A percentile compares a stretch with the other conserved stretches of the same genome.
phyloP scores from a whole-genome alignment of 2,329 filamentous ascomycete species.

The Pseudofabraea citricarpa region DNA sequence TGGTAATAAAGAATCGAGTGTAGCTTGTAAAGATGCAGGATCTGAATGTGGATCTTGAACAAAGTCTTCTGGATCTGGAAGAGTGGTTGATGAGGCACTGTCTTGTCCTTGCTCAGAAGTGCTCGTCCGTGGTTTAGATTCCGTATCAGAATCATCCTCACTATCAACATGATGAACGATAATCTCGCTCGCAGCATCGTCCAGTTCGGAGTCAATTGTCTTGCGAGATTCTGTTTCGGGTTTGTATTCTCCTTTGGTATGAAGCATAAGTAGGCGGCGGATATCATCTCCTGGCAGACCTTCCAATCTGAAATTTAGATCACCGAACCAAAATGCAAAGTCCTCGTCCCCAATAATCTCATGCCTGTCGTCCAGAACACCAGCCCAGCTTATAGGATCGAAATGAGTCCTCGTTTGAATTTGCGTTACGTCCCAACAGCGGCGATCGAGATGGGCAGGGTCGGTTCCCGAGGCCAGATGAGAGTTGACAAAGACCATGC shows the following conservation, averaged over 20 bases:
- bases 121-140: slow-evolving; percentile 14
- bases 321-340: slow-evolving; percentile 93
- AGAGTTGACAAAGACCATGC: slow-evolving; percentile 84
- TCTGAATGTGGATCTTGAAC: slow-evolving; percentile 66
- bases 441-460: slow-evolving; percentile 68
- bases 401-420: slow-evolving; percentile 75
- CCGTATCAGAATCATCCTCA: slow-evolving; percentile 39
- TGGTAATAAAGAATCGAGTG: slow-evolving; percentile 77
- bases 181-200: slow-evolving; percentile 46
- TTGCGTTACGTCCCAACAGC: slow-evolving; percentile 86
- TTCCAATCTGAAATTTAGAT: slow-evolving; percentile 90
- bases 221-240: slow-evolving; percentile 35
- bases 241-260: slow-evolving; percentile 75
- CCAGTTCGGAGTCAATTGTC: slow-evolving; percentile 29
- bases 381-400: slow-evolving; percentile 61
- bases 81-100: slow-evolving; percentile 31
- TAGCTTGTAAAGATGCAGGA: slow-evolving; percentile 82
- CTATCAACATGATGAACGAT: slow-evolving; percentile 36
- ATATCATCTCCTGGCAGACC: slow-evolving; percentile 89
- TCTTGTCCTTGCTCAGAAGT: slow-evolving; percentile 27
- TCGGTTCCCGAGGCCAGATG: slow-evolving; percentile 88
- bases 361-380: slow-evolving; percentile 59
- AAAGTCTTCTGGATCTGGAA: slow-evolving; percentile 64
- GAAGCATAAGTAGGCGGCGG: slow-evolving; percentile 73
- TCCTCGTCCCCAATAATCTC: slow-evolving; percentile 83